Conservation (phyloP, 768 basidiomycete species). For the Mycena olivaceomarginata region DNA sequence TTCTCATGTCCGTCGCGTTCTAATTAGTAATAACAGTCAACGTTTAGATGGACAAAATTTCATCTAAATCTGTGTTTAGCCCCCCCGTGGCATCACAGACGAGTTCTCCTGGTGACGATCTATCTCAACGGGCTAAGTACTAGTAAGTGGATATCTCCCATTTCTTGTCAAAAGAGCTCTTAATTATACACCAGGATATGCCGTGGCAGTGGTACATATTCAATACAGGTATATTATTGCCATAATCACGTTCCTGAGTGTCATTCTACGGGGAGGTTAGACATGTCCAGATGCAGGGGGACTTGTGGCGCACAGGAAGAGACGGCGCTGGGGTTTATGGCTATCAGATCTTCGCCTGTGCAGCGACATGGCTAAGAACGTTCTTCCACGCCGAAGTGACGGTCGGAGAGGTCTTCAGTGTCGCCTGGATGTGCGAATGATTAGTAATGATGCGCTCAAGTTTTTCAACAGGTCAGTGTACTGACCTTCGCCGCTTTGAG, state of each 20-base stretch:
- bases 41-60: too few relatives aligned
- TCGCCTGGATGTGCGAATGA: not conserved
- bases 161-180: not conserved
- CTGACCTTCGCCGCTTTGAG: constrained; percentile 14
- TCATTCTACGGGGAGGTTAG: not conserved
- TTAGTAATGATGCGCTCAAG: not conserved
- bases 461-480: not conserved
- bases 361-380: constrained; percentile 3
- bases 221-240: constrained; percentile 3
- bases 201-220: constrained; percentile 14
- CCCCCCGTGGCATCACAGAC: too few relatives aligned
- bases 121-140: too few relatives aligned
- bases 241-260: constrained; percentile 1
- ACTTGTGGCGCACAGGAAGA: not conserved
- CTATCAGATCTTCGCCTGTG: constrained; percentile 5
- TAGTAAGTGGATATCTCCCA: too few relatives aligned
- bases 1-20: too few relatives aligned
- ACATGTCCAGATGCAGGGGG: not conserved
- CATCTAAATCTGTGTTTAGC: too few relatives aligned
- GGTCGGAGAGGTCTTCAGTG: constrained; percentile 7
- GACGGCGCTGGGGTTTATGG: not conserved
- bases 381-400: constrained; percentile 15
- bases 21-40: too few relatives aligned
- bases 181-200: not conserved
- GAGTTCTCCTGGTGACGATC: too few relatives aligned